phyloP scores from a whole-genome alignment of 108 stramenopile genomes.

The Skeletonema costatum region DNA sequence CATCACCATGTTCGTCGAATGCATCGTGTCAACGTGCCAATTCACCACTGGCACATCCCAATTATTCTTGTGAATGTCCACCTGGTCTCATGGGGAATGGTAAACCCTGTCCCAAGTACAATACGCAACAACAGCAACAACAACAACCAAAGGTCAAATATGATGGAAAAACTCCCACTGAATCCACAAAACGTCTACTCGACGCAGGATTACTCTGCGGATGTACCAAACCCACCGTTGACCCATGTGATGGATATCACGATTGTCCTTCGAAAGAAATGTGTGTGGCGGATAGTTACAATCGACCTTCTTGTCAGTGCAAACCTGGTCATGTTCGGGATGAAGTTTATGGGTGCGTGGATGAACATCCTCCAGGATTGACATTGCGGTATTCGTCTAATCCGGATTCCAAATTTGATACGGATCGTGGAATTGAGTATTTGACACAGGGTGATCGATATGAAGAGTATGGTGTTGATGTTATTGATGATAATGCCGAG shows the following conservation, averaged over 20 bases:
- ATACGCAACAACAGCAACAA: constrained; percentile 27
- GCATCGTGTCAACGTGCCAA: constrained; percentile 64
- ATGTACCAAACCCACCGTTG: constrained; percentile 76
- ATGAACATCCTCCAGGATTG: constrained; percentile 78
- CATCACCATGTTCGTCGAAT: constrained; percentile 51
- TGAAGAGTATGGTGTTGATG: constrained; percentile 85
- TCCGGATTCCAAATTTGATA: constrained; percentile 22
- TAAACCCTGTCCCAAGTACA: constrained; percentile 40
- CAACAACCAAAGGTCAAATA: constrained; percentile 70
- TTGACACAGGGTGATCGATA: constrained; percentile 87
- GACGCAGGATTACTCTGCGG: constrained; percentile 76
- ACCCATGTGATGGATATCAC: constrained; percentile 85
- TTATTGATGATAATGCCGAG: constrained; percentile 89
- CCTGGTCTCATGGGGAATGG: constrained; percentile 82
- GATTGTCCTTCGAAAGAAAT: constrained; percentile 64
- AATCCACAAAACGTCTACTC: constrained; percentile 54
- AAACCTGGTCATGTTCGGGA: constrained; percentile 36
- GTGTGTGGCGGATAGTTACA: constrained; percentile 54
- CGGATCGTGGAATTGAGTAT: constrained; percentile 49
- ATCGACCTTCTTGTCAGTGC: constrained; percentile 75
- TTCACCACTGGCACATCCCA: constrained; percentile 50
- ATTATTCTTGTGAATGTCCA: constrained; percentile 75
- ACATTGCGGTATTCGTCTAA: constrained; percentile 47
- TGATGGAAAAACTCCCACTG: constrained; percentile 84
- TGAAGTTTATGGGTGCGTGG: constrained; percentile 81